Evolutionary conservation across 306 rosid genomes (phyloP).

Genomic region (Astragalus membranaceus): DNA sequence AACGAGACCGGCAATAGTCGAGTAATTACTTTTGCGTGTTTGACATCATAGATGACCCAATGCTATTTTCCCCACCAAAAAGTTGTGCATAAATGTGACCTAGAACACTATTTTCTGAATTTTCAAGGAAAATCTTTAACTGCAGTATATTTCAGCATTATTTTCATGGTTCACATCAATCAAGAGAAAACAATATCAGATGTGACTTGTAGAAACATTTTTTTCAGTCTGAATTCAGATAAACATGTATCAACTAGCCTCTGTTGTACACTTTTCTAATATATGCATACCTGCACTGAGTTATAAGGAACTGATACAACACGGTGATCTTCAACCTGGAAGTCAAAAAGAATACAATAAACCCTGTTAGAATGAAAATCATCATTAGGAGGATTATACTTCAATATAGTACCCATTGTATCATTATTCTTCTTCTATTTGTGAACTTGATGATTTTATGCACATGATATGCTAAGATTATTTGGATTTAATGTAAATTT

Average conservation of each 20-base stretch:
- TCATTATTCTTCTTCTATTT: no score
- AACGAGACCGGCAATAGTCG: not conserved
- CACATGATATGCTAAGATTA: not conserved
- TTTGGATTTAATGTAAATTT: not conserved
- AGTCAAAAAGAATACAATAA: constrained; percentile 22
- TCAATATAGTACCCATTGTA: not conserved
- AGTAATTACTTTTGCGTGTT: not conserved
- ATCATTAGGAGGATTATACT: not conserved
- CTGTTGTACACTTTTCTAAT: not conserved
- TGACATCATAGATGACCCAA: not conserved
- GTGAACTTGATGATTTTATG: not conserved
- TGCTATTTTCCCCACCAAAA: not conserved
- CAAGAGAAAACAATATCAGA: constrained; percentile 16
- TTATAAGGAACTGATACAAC: constrained; percentile 69
- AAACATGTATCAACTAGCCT: not conserved
- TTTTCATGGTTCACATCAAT: constrained; percentile 1
- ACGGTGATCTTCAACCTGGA: constrained; percentile 92
- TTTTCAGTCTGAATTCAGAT: not conserved
- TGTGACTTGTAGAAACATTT: not conserved
- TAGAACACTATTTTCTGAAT: not conserved
- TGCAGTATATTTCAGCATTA: constrained; percentile 9
- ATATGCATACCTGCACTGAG: constrained; percentile 64
- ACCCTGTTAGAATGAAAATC: not conserved
- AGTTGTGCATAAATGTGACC: not conserved
- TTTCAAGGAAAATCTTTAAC: constrained; percentile 2